Evolutionary conservation across 345 rosid genomes (phyloP), one percentile per base, ranked within the genome.

Genomic region (Gossypium turneri): DNA sequence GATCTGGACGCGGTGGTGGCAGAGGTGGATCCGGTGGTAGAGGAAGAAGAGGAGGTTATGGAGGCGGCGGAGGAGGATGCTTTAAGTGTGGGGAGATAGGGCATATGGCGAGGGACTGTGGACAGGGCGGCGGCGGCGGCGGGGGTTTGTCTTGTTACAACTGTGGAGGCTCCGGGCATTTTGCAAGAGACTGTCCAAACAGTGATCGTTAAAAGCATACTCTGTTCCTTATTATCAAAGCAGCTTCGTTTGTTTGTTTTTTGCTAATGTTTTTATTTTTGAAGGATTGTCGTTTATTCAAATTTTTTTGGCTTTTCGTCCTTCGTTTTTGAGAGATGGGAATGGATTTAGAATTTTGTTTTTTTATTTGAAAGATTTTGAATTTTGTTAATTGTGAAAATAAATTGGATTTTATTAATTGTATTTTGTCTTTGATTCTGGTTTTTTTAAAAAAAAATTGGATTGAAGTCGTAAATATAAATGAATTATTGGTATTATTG

Each of bases 131-230:
- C 0, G 88, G 87, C 0, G 86, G 90, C 0, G 82, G 85, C 0
- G 87, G 88, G 0, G 87, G 88, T 0, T 75, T 81, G 81, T 84
- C 73, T 79, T 93, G 98, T 68, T 93, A 87, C 77, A 88, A 80
- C 86, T 93, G 97, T 53, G 98, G 98, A 0, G 92, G 74, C 63
- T 78, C 92, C 0, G 98, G 97, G 0, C 98, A 92, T 77, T 94
- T 94, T 43, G 90, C 98, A 0, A 78, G 98, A 82, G 98, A 94
- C 10, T 94, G 98, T 64, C 86, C 94, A 0, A 89, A 88, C 65
- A 79, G 80, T 22, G 81, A 87, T 5, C 89, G 90, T 61, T 51
- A 15, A 34, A 34, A 34, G 7, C 41, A 34, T 5, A 34, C 41
- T 34, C 41, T 34, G 41, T 47, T 47, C 12, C 13, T 51, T 50